phyloP scores from a whole-genome alignment of 2,329 filamentous ascomycete genomes.

The Fusarium hostae region DNA sequence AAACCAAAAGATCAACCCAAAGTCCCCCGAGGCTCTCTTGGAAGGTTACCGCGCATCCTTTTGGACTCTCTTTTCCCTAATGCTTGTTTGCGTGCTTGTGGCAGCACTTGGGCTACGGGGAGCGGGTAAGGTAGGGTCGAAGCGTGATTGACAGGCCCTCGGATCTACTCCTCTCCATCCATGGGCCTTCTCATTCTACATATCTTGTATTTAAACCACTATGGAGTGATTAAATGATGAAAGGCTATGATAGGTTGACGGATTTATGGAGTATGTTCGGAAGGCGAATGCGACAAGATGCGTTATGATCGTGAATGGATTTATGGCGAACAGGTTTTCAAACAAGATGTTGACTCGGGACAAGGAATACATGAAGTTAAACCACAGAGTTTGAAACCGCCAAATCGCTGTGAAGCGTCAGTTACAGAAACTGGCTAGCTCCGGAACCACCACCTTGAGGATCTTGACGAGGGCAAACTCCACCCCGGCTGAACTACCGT shows the following conservation, averaged over 20 bases:
- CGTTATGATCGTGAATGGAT: not conserved
- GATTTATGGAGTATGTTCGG: not conserved
- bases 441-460: not conserved
- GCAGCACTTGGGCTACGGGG: not conserved
- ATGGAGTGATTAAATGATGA: not conserved
- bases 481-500: not conserved
- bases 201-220: not conserved
- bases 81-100: not conserved
- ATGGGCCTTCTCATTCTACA: not conserved
- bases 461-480: too few species aligned
- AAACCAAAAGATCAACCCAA: not conserved
- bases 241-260: not conserved
- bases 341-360: not conserved
- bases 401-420: not conserved
- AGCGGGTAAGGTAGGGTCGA: not conserved
- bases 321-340: not conserved
- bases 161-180: not conserved
- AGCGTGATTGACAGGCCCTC: not conserved
- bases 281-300: not conserved
- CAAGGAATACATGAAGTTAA: not conserved
- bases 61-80: not conserved
- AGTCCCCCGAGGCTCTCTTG: not conserved
- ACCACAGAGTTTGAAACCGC: not conserved
- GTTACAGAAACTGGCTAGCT: not conserved
- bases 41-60: not conserved